Conservation (phyloP, 495 filamentous ascomycete genomes). For the Hamigera avellanea region DNA sequence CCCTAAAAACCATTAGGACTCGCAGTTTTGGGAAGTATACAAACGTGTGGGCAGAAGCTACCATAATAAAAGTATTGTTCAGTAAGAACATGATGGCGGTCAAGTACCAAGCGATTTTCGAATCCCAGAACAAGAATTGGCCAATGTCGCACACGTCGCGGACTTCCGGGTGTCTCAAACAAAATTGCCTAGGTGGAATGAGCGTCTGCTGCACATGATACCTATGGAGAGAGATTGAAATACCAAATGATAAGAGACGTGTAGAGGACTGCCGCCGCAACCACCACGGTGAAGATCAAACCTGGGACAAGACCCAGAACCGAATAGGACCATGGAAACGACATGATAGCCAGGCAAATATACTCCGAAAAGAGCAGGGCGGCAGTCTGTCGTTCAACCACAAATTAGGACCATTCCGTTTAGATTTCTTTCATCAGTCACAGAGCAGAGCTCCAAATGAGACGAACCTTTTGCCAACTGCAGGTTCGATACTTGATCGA, state of each 20-base stretch:
- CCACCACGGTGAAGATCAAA: constrained; percentile 66
- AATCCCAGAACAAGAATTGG: constrained; percentile 74
- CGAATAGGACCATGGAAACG: constrained; percentile 83
- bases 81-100: constrained; percentile 82
- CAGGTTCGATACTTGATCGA: constrained; percentile 83
- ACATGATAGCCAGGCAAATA: constrained; percentile 91
- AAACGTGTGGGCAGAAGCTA: constrained; percentile 10
- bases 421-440: constrained; percentile 3
- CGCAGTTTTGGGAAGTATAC: neutral
- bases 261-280: constrained; percentile 66
- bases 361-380: constrained; percentile 84
- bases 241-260: constrained; percentile 76
- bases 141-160: constrained; percentile 87
- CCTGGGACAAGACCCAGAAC: constrained; percentile 78
- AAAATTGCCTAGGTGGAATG: constrained; percentile 57
- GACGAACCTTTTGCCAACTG: constrained; percentile 88
- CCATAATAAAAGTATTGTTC: constrained; percentile 83
- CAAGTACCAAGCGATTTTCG: constrained; percentile 67
- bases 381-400: constrained; percentile 68
- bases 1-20: constrained; percentile 42
- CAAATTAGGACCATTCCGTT: constrained; percentile 1
- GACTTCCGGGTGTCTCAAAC: constrained; percentile 73
- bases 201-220: constrained; percentile 6
- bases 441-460: too few species aligned
- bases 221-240: too few species aligned